Base-by-base conservation (phyloP, 768 basidiomycete species). In the Candolleomyces eurysporus region DNA sequence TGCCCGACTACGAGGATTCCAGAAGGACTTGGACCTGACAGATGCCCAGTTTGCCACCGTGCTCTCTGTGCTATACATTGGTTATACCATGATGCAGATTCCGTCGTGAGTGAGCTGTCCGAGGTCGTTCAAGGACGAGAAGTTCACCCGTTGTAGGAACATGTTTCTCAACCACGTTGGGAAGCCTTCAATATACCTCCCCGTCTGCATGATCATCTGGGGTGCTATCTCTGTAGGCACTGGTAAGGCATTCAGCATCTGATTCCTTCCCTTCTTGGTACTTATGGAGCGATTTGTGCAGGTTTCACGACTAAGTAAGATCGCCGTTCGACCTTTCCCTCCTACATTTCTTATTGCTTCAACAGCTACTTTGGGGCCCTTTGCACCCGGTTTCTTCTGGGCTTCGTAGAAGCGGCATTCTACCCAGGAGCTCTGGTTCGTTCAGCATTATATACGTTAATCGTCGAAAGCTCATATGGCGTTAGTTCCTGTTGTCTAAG, bases 381-480 rank as follows among this genome's bases (percentile, higher is more conserved):
- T 11, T 71, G 85, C 13, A 86, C 86, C 0, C 81, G 92, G 21
- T 93, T 94, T 73, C 83, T 89, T 70, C 79, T 94, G 39, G 93
- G 92, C 42, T 88, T 89, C 63, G 78, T 84, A 19, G 85, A 85
- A 62, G 87, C 86, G 11, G 85, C 86, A 3, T 90, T 89, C 72
- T 88, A 86, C 67, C 89, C 89, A 54, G 88, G 87, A 30, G 83
- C 87, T 19, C 73, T 90, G 53, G 75, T 76, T 2, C 16, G 64
- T 61, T 16, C 67, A 54, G 17, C 26, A 14, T 26, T 50, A 49
- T 17, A 52, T 31, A 8, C 31, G 21, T 49, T 21, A 26, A 58
- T 63, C n/a, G 60, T 16, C n/a, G 36, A 42, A 61, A 26, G 4
- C 22, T 40, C 42, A 30, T 31, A 43, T 17, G 8, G 30, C 4